Evolutionary conservation across 106 monocot species (phyloP).

Genomic region (Dendrobium officinale): DNA sequence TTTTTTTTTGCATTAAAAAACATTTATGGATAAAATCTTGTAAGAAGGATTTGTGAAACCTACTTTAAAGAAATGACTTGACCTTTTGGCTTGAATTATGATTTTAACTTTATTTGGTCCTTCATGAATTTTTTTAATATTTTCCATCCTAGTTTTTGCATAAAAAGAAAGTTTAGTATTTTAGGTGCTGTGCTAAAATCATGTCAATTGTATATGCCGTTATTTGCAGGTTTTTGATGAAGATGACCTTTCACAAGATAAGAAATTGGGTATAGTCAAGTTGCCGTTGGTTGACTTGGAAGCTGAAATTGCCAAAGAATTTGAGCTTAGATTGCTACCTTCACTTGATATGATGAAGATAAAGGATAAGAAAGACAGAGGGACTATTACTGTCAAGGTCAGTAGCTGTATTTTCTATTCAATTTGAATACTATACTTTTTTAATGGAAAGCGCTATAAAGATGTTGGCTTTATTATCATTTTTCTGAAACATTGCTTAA

Average conservation of each 20-base stretch:
- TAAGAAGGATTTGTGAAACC: neutral
- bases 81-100: neutral
- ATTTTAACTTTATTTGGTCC: neutral
- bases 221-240: constrained; percentile 74
- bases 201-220: neutral
- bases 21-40: neutral
- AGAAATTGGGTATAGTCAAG: constrained; percentile 65
- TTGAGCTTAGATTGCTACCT: constrained; percentile 59
- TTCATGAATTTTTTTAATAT: neutral
- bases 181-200: neutral
- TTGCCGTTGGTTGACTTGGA: constrained; percentile 66
- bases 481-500: neutral
- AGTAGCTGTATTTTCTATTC: neutral
- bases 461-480: neutral
- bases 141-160: neutral
- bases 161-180: neutral
- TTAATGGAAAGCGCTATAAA: neutral
- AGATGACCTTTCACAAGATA: constrained; percentile 71
- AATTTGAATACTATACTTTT: neutral
- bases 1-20: neutral
- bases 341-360: constrained; percentile 76
- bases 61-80: neutral
- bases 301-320: constrained; percentile 60
- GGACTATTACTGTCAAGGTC: constrained; percentile 76
- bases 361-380: constrained; percentile 95